Evolutionary conservation across 1,284 basidiomycete genomes (phyloP).

Genomic region (Marasmius fiardii): DNA sequence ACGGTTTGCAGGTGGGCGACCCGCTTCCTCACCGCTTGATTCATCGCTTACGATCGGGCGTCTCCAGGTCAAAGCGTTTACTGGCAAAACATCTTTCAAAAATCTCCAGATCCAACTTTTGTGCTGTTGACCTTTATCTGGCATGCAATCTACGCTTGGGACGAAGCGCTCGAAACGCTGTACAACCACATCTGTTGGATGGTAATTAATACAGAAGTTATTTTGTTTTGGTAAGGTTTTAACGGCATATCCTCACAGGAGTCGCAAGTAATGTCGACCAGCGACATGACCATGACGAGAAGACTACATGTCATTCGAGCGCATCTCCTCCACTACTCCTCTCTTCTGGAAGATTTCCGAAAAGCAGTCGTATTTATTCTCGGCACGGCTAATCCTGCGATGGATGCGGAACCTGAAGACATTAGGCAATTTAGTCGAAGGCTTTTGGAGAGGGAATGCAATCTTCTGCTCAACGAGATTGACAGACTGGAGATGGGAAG

Average conservation of each 20-base stretch:
- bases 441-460: not conserved
- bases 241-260: constrained; percentile 26
- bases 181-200: constrained; percentile 44
- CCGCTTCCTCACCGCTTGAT: not conserved
- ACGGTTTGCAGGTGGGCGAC: constrained; percentile 26
- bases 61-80: constrained; percentile 43
- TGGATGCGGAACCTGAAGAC: not conserved
- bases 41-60: not conserved
- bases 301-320: constrained; percentile 39
- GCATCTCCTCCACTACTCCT: constrained; percentile 21
- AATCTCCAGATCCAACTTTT: constrained; percentile 48
- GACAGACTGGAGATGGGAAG: not conserved
- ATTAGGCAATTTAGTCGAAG: not conserved
- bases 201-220: constrained; percentile 24
- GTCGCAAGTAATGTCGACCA: constrained; percentile 32
- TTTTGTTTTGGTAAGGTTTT: not conserved
- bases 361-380: not conserved
- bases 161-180: constrained; percentile 48
- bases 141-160: constrained; percentile 59
- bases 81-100: constrained; percentile 49
- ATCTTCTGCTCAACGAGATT: not conserved
- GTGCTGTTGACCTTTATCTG: constrained; percentile 49
- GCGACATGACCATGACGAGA: constrained; percentile 28
- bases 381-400: not conserved
- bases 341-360: not conserved